These are phyloP conservation scores for Bipolaris zeicola DNA, from an alignment of 2,329 filamentous ascomycete genomes.

Conservation along the genomic window DNA sequence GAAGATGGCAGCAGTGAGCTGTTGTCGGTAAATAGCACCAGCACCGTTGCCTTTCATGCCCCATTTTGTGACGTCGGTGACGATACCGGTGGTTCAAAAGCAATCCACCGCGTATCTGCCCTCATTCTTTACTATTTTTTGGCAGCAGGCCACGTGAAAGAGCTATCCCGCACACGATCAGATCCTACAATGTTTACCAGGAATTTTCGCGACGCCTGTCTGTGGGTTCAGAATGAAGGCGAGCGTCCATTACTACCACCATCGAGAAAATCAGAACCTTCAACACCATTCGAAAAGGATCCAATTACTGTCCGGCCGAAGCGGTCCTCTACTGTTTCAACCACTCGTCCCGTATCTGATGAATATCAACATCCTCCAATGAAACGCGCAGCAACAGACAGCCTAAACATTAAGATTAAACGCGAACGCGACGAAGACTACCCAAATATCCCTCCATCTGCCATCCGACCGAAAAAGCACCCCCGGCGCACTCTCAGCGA, in stretches of 20 bases:
- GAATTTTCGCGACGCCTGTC: conserved; percentile 36
- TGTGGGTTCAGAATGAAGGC: conserved; percentile 35
- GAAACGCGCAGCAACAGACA: conserved; percentile 29
- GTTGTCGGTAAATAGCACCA: conserved; percentile 33
- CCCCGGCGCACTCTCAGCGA: conserved; percentile 28
- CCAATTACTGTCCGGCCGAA: conserved; percentile 59
- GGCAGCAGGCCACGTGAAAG: conserved; percentile 32
- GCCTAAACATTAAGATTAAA: conserved; percentile 27
- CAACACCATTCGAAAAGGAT: conserved; percentile 19
- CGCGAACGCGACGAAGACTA: conserved; percentile 33
- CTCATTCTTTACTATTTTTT: conserved; percentile 36
- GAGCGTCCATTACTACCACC: conserved; percentile 26
- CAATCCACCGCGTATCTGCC: conserved; percentile 35
- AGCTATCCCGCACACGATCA: conserved; percentile 30
- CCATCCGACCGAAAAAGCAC: conserved; percentile 24
- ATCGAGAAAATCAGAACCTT: conserved; percentile 26
- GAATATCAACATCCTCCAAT: conserved; percentile 16
- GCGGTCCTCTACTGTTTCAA: conserved; percentile 65
- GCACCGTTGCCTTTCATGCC: conserved; percentile 35
- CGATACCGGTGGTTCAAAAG: conserved; percentile 32
- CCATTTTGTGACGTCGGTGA: conserved; percentile 37
- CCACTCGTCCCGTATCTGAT: conserved; percentile 12
- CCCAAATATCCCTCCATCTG: conserved; percentile 5
- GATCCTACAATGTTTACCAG: conserved; percentile 38
- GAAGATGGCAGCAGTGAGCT: conserved; percentile 25